phyloP scores from a whole-genome alignment of 768 basidiomycete species.

The Psilocybe azurescens region DNA sequence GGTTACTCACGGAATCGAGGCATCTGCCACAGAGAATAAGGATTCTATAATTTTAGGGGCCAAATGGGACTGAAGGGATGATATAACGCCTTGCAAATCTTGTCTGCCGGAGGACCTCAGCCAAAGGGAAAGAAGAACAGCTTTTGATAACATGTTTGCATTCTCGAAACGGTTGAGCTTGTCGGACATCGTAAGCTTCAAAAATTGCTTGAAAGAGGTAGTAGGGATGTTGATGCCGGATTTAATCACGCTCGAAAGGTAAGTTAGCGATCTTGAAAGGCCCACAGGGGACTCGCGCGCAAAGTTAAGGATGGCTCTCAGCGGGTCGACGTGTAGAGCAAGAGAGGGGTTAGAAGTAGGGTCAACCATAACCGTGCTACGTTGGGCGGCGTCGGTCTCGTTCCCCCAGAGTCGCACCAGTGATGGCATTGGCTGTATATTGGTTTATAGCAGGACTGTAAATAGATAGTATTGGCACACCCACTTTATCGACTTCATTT shows the following conservation, averaged over 20 bases:
- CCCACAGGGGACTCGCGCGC: slow-evolving; percentile 48
- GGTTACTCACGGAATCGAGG: slow-evolving; percentile 44
- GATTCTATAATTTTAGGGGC: slow-evolving; percentile 41
- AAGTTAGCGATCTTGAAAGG: slow-evolving; percentile 53
- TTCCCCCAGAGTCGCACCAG: slow-evolving; percentile 62
- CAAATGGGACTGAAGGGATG: slow-evolving; percentile 52
- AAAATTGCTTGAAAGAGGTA: slow-evolving; percentile 52
- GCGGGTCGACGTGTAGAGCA: slow-evolving; percentile 46
- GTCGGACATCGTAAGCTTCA: slow-evolving; percentile 42
- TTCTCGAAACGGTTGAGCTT: slow-evolving; percentile 43
- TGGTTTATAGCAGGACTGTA: neutral
- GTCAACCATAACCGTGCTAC: slow-evolving; percentile 37
- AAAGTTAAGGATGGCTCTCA: slow-evolving; percentile 51
- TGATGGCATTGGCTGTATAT: slow-evolving; percentile 51
- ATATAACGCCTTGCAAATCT: slow-evolving; percentile 56
- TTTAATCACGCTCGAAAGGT: slow-evolving; percentile 64
- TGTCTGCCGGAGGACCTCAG: slow-evolving; percentile 62
- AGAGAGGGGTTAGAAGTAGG: slow-evolving; percentile 32
- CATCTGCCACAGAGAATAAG: slow-evolving; percentile 34
- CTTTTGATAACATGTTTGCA: slow-evolving; percentile 56
- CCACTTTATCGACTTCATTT: slow-evolving; percentile 44
- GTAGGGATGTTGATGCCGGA: slow-evolving; percentile 71
- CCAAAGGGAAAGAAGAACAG: slow-evolving; percentile 64
- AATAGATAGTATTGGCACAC: slow-evolving; percentile 11
- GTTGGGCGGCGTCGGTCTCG: slow-evolving; percentile 50